Evolutionary conservation across 495 filamentous ascomycete species (phyloP), one percentile per base, ranked within the genome.

Genomic region (Podospora fimiseda): DNA sequence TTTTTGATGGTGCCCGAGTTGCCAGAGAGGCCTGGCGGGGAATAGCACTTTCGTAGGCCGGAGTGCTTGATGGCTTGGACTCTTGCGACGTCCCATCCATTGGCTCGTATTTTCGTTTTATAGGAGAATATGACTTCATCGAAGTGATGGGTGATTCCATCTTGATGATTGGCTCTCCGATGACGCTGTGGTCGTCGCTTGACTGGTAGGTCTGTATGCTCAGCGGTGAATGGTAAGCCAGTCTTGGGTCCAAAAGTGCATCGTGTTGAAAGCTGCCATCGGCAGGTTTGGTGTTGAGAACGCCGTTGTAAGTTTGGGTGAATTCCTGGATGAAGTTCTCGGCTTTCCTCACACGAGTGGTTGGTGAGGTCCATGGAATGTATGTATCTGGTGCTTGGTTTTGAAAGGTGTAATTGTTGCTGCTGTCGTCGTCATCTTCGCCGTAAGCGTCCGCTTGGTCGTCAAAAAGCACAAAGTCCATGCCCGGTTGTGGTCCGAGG

Each of bases 291-390:
- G n/a, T n/a, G n/a, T 48, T 61, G 4, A 52, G 50, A 15, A 20
- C 24, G 27, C 52, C 43, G 41, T 65, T 50, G 53, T 67, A 66
- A 7, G 62, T 56, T 40, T 67, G 58, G 15, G 56, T 59, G 45
- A 69, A 65, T 39, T 27, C 50, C 38, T 65, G 60, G 3, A 65
- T 52, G 37, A 65, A 19, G 8, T 40, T 48, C 51, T 67, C 60
- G 41, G 60, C 65, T 24, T 59, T 59, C 21, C 63, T 56, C 16
- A 68, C 20, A 15, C 65, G 63, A 14, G 64, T 68, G 18, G 30
- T 55, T 2, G 65, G 67, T 9, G 67, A 70, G 2, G 47, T 58
- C 67, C 67, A 70, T 9, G 67, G 67, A 9, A 70, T 39, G 44
- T 60, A 66, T 13, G 60, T 55, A 36, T 60, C 52, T 47, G 36